phyloP scores from a whole-genome alignment of 352 stramenopile genomes.

The Globisporangium emineosum region DNA sequence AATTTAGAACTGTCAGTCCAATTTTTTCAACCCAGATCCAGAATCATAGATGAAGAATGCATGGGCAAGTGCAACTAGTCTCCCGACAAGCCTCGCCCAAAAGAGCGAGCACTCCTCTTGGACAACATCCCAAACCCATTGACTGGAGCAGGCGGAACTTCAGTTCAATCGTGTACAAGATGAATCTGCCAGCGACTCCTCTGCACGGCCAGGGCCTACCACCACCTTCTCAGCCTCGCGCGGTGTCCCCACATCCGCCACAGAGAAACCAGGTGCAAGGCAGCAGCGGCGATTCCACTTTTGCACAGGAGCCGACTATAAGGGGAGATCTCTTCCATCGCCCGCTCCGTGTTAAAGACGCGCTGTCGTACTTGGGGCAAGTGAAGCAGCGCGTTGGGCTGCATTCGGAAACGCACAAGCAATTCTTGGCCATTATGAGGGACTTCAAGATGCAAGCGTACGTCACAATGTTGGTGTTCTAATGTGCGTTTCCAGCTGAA shows the following conservation, averaged over 20 bases:
- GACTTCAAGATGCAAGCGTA: background rate
- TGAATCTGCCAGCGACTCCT: background rate
- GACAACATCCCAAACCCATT: too few species aligned
- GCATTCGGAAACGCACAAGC: background rate
- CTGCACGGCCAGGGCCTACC: too few species aligned
- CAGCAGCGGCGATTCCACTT: background rate
- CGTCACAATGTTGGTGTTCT: background rate
- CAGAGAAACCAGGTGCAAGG: background rate
- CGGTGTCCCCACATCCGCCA: too few species aligned
- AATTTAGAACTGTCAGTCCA: too few species aligned
- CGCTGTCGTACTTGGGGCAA: background rate
- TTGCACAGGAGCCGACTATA: background rate
- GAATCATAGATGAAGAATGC: too few species aligned
- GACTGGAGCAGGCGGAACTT: too few species aligned
- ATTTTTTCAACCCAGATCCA: too few species aligned
- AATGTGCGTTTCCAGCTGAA: too few species aligned
- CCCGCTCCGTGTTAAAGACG: background rate
- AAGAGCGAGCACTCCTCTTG: too few species aligned
- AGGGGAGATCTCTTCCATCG: background rate
- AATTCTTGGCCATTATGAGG: background rate
- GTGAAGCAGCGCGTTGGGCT: background rate
- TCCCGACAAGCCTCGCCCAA: too few species aligned
- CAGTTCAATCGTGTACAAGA: background rate
- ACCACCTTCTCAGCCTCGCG: too few species aligned
- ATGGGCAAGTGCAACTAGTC: too few species aligned